These are phyloP conservation scores for Aspergillus cejpii DNA, from an alignment of 2,329 filamentous ascomycete genomes.

Conservation along the genomic window DNA sequence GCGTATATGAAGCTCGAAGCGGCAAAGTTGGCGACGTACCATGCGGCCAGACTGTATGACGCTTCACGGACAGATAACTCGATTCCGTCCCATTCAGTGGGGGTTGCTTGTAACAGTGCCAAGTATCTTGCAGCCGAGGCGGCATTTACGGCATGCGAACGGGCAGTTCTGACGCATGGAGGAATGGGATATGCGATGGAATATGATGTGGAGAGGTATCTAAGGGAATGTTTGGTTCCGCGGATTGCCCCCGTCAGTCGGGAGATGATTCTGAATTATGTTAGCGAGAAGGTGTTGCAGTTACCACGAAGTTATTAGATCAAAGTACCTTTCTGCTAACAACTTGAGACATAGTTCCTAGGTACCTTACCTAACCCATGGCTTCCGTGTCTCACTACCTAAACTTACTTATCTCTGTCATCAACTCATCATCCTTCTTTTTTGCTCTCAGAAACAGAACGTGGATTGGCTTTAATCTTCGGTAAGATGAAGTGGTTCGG, in stretches of 20 bases:
- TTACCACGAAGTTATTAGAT: constrained; percentile 40
- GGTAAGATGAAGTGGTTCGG: no score
- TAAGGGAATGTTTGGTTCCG: constrained; percentile 54
- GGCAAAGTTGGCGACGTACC: constrained; percentile 55
- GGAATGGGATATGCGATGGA: constrained; percentile 60
- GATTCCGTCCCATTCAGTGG: constrained; percentile 52
- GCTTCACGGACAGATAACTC: constrained; percentile 45
- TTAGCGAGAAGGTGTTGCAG: constrained; percentile 41
- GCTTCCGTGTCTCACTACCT: no score
- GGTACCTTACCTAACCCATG: no score
- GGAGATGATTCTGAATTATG: constrained; percentile 44
- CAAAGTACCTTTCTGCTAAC: no score
- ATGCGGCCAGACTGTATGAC: constrained; percentile 55
- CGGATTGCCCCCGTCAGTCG: constrained; percentile 54
- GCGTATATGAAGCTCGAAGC: constrained; percentile 58
- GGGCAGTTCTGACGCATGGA: constrained; percentile 51
- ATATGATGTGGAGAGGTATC: constrained; percentile 56
- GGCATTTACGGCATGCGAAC: constrained; percentile 54
- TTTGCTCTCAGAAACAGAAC: no score
- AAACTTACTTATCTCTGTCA: no score
- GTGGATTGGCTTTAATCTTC: no score
- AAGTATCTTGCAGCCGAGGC: constrained; percentile 61
- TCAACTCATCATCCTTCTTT: no score
- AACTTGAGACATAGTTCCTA: no score
- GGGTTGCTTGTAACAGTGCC: constrained; percentile 61